Evolutionary conservation across 306 rosid species (phyloP).

Genomic region (Crotalaria pallida): DNA sequence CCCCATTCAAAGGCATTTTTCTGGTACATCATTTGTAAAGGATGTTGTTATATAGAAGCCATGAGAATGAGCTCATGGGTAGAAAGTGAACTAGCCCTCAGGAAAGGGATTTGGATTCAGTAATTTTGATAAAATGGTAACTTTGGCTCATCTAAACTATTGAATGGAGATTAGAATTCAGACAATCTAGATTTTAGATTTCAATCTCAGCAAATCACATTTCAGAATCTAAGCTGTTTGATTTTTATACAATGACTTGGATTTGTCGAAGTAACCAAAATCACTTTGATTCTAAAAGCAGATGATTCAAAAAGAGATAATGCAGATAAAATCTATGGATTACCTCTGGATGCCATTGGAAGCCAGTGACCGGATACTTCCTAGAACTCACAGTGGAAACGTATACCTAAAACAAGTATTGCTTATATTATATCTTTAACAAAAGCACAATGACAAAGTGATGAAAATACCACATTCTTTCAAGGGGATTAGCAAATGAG

Average conservation of each 20-base stretch:
- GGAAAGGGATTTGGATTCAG: neutral
- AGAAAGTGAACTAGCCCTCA: neutral
- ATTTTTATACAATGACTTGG: too few relatives aligned
- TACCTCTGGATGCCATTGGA: constrained; percentile 89
- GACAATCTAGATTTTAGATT: too few relatives aligned
- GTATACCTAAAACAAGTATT: constrained; percentile 41
- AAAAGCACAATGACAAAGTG: neutral
- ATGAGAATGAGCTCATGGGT: neutral
- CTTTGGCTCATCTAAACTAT: too few relatives aligned
- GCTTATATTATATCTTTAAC: neutral
- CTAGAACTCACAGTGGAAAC: constrained; percentile 52
- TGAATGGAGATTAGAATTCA: too few relatives aligned
- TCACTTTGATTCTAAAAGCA: too few relatives aligned
- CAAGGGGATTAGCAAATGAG: neutral
- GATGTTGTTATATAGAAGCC: constrained; percentile 4
- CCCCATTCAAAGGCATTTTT: constrained; percentile 97
- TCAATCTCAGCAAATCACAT: too few relatives aligned
- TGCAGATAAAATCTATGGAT: neutral
- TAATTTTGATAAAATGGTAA: too few relatives aligned
- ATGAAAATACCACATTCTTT: neutral
- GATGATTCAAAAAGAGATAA: neutral
- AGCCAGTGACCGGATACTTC: constrained; percentile 64
- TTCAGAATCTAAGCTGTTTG: too few relatives aligned
- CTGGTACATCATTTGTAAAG: constrained; percentile 36
- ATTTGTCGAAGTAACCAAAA: too few relatives aligned